Conservation (phyloP, 345 rosid species). For the Salix koriyanagi region DNA sequence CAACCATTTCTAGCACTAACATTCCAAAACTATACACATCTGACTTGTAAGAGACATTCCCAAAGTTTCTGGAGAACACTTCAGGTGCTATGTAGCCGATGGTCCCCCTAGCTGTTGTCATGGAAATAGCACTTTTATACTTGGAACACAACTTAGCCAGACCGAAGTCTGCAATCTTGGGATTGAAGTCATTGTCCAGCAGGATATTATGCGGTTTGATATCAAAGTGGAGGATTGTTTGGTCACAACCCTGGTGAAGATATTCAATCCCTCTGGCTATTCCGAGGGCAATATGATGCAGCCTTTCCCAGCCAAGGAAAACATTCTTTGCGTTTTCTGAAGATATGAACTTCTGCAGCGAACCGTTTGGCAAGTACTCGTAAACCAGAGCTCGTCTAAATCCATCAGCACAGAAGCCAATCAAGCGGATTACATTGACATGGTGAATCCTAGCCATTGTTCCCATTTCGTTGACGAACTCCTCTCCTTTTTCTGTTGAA, state of each 20-base stretch:
- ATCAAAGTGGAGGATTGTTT: neutral
- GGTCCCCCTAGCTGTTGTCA: neutral
- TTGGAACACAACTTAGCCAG: neutral
- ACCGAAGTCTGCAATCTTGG: neutral
- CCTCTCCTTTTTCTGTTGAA: neutral
- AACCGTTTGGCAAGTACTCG: conserved; percentile 4
- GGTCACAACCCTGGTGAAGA: neutral
- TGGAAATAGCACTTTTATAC: neutral
- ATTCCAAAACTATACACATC: neutral
- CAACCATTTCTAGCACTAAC: neutral
- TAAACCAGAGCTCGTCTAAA: conserved; percentile 10
- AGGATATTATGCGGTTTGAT: neutral
- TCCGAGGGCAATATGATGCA: neutral
- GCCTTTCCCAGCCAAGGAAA: neutral
- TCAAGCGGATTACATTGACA: conserved; percentile 7
- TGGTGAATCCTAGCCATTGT: neutral
- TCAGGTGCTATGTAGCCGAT: neutral
- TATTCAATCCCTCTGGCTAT: neutral
- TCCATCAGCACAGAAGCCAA: conserved; percentile 17
- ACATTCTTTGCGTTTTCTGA: neutral
- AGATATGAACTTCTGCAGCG: conserved; percentile 5
- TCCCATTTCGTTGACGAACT: neutral
- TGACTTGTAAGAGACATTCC: neutral
- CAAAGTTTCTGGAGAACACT: neutral
- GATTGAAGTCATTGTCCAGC: neutral